Base-by-base conservation (phyloP, 345 rosid species). In the Hibiscus syriacus region DNA sequence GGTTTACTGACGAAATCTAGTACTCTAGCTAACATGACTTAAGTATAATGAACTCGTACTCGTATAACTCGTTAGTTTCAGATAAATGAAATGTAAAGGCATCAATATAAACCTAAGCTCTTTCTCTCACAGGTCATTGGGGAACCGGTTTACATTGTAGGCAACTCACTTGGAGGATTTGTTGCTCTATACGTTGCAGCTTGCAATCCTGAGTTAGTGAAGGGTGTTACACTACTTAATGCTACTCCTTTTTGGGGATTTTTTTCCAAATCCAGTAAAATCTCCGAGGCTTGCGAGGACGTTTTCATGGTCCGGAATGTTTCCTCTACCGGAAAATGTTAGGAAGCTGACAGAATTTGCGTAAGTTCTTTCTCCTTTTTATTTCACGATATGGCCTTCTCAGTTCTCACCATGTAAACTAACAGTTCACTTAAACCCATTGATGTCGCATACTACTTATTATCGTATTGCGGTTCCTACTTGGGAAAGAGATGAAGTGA, bases 161-260 rank as follows among this genome's bases (percentile, higher is more conserved):
- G 99, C 55, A 94, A 90, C 80, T 94, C 96, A 0, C 90, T 94
- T 2, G 99, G 99, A 77, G 97, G 99, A 57, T 90, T 77, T 55
- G 96, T 90, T 19, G 92, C 95, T 7, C 74, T 94, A 30, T 89
- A 84, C 83, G 86, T 89, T 70, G 92, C 99, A 16, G 99, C 99
- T 73, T 72, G 80, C 68, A 71, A 87, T 76, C 97, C 97, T 55
- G 82, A 90, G 11, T 73, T 87, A 72, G 97, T 94, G 76, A 89
- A 89, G 74, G 99, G 99, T 59, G 86, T 91, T 54, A 90, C 95
- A 0, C 76, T 90, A 79, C 91, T 94, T 14, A 94, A 94, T 55
- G 97, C 99, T 5, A 91, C 99, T 55, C 99, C 97, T n/a, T 90
- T 90, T 73, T 94, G 97, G 99, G 99, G 99, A 43, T 86, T 94